These are phyloP conservation scores for Neurospora pannonica DNA, from an alignment of 495 filamentous ascomycete genomes.

Conservation along the genomic window DNA sequence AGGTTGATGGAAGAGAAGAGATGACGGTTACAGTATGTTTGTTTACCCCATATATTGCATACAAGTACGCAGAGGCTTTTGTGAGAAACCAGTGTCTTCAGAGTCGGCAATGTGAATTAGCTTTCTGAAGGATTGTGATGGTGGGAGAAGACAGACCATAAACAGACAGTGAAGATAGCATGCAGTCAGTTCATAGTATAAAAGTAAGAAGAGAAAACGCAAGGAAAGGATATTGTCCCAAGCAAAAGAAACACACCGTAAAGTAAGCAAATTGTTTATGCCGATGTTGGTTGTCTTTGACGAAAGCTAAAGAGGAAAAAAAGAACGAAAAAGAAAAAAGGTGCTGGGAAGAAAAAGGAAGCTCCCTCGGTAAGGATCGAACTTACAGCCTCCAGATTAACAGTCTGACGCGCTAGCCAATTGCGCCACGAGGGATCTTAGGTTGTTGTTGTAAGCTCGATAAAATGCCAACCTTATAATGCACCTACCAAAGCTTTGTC, in stretches of 20 bases:
- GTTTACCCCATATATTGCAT: not conserved
- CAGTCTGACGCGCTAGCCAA: not conserved
- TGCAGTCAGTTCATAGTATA: not conserved
- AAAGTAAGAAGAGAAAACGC: not conserved
- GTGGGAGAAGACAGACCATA: not conserved
- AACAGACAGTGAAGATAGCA: not conserved
- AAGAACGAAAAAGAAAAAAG: not conserved
- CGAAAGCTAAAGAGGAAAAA: not conserved
- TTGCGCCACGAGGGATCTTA: not conserved
- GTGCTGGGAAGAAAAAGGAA: not conserved
- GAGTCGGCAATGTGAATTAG: not conserved
- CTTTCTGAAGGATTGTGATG: not conserved
- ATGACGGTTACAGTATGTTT: not conserved
- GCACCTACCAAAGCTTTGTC: not conserved
- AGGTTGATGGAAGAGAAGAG: not conserved
- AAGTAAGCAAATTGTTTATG: not conserved
- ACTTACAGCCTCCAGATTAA: not conserved
- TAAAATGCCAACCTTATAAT: not conserved
- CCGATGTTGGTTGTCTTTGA: not conserved
- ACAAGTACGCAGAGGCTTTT: not conserved
- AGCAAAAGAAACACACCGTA: not conserved
- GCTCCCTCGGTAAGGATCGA: not conserved
- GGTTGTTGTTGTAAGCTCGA: not conserved
- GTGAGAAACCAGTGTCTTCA: not conserved
- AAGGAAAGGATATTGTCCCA: not conserved